phyloP scores from a whole-genome alignment of 2,329 filamentous ascomycete species.

The Ilyonectria sp. region DNA sequence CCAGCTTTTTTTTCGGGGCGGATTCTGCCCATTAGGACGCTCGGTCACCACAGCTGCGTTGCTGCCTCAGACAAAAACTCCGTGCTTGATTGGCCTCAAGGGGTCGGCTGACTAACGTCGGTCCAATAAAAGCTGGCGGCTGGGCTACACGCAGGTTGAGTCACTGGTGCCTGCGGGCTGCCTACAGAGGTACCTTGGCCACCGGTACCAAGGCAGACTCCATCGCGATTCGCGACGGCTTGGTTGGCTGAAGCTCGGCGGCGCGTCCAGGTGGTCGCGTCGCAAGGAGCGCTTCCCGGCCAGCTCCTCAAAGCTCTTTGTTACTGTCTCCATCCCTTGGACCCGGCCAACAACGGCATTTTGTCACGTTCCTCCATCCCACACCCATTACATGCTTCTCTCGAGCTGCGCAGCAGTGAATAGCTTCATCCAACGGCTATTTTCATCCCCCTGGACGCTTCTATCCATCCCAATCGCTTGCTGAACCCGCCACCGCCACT shows the following conservation, averaged over 20 bases:
- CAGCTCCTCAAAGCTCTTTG: slow-evolving; percentile 15
- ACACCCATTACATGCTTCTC: slow-evolving; percentile 10
- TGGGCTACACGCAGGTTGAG: slow-evolving; percentile 42
- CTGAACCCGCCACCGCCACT: slow-evolving; percentile 22
- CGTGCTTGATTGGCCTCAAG: slow-evolving; percentile 48
- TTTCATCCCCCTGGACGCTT: slow-evolving; percentile 12
- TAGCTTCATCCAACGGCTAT: slow-evolving; percentile 24
- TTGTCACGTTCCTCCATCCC: slow-evolving; percentile 38
- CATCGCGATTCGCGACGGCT: slow-evolving; percentile 10
- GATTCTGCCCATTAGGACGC: slow-evolving; percentile 31
- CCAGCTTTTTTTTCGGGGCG: slow-evolving; percentile 53
- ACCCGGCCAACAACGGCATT: slow-evolving; percentile 20
- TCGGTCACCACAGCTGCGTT: slow-evolving; percentile 45
- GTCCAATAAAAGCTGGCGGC: slow-evolving; percentile 48
- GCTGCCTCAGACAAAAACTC: slow-evolving; percentile 56
- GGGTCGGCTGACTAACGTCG: slow-evolving; percentile 42
- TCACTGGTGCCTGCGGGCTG: slow-evolving; percentile 50
- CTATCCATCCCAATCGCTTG: slow-evolving; percentile 32
- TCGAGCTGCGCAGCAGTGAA: slow-evolving; percentile 32
- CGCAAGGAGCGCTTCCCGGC: background rate
- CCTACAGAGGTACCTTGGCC: slow-evolving; percentile 45
- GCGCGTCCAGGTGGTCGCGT: slow-evolving; percentile 33
- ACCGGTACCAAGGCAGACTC: slow-evolving; percentile 49
- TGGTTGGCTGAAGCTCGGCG: slow-evolving; percentile 2
- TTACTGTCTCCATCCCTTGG: slow-evolving; percentile 4